Base-by-base conservation (phyloP, 768 basidiomycete genomes). In the Pulveroboletus sp. region DNA sequence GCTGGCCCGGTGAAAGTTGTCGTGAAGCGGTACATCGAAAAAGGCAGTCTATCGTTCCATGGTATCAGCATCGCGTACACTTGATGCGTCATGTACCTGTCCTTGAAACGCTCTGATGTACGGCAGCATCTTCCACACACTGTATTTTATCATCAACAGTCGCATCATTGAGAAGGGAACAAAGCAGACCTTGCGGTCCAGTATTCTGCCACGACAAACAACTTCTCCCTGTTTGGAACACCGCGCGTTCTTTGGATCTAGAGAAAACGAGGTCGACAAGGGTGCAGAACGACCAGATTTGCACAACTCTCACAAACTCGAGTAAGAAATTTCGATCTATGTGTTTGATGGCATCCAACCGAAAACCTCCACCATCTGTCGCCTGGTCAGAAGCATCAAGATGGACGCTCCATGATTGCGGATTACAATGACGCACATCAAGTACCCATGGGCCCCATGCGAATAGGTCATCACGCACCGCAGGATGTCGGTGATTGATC, bases 321-420 rank as follows among this genome's bases (percentile, higher is more conserved):
- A 79, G 60, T n/a, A 87, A 67, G 57, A 90, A 91, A 20, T 71
- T 69, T 48, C 76, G 72, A 65, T 93, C 89, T 42, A 89, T 84
- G 56, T 97, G 94, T 64, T 95, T 97, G 55, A 94, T 87, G 16
- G 93, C 94, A 61, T 95, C 94, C 24, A 95, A 75, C 41, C 92
- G 78, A 65, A 94, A 92, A 12, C 93, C 94, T 27, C 69, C 67
- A 11, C 79, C 84, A 8, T 78, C 79, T 3, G 84, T 87, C 2
- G 79, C 83, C 88, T 90, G 44, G 25, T 45, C 17, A 46, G 20
- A 11, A 11, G 13, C 1, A 8, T 42, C n/a, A 50, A 40, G 40
- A 37, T 13, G 51, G 24, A 52, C 3, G 19, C 11, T n/a, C 29
- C 6, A 51, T 43, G 12, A 4, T 23, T 42, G 14, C 20, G 10